Conservation (phyloP, 2,329 filamentous ascomycete species). For the Cadophora luteo-olivacea region DNA sequence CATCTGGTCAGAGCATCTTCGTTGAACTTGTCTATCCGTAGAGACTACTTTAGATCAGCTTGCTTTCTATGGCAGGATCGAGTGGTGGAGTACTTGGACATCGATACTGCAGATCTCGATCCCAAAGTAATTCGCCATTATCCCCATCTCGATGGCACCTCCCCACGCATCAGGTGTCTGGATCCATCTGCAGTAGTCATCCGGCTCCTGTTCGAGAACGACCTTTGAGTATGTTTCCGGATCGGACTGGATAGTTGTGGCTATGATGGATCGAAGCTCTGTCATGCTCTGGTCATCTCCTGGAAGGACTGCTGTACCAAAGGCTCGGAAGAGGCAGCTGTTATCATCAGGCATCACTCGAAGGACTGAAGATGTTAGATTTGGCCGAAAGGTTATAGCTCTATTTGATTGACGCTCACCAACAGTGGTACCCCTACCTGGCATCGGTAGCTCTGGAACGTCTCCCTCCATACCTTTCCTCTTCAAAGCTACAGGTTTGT, state of each 20-base stretch:
- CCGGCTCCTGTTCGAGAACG: conserved; percentile 73
- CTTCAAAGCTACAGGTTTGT: conserved; percentile 36
- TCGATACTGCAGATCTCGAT: conserved; percentile 87
- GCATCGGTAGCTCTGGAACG: conserved; percentile 49
- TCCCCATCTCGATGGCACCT: conserved; percentile 87
- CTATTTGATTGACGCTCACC: conserved; percentile 48
- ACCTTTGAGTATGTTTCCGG: conserved; percentile 76
- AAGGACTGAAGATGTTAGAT: conserved; percentile 59
- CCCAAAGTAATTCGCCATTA: conserved; percentile 83
- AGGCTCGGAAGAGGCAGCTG: conserved; percentile 89
- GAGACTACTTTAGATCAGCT: conserved; percentile 51
- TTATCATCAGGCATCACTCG: conserved; percentile 98
- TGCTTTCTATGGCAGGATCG: conserved; percentile 31
- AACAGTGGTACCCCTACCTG: conserved; percentile 58
- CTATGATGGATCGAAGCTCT: conserved; percentile 78
- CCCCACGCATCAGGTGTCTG: conserved; percentile 85
- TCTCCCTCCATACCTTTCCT: conserved; percentile 43
- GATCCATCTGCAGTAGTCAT: conserved; percentile 83
- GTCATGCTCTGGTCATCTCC: conserved; percentile 69
- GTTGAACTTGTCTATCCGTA: conserved; percentile 77
- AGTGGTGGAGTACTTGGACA: conserved; percentile 58
- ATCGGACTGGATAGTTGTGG: conserved; percentile 76
- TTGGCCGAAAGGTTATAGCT: conserved; percentile 33
- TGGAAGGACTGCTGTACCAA: conserved; percentile 77
- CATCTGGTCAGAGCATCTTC: conserved; percentile 71